A percentile compares a stretch with the other conserved stretches of the same genome.
Conservation (phyloP, 495 filamentous ascomycete species). For the Aspergillus mulundensis region DNA sequence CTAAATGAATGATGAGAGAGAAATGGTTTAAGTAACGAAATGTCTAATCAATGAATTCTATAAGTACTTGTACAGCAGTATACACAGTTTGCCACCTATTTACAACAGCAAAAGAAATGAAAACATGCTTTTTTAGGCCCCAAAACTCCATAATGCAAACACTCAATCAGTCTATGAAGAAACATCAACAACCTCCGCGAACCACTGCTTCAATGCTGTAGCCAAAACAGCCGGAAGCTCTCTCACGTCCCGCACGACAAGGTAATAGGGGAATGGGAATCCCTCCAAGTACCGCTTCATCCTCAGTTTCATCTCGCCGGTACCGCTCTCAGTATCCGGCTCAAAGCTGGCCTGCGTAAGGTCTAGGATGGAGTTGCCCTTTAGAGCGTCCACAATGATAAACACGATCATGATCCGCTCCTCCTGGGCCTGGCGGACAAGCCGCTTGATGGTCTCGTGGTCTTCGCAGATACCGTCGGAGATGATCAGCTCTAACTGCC, state of each 20-base stretch:
- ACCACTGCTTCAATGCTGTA: constrained; percentile 89
- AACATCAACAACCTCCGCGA: constrained; percentile 80
- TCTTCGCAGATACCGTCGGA: constrained; percentile 90
- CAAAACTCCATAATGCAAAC: constrained; percentile 7
- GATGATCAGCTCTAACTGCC: constrained; percentile 91
- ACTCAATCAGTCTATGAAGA: constrained; percentile 29
- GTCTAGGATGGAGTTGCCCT: constrained; percentile 67
- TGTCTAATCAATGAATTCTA: background rate
- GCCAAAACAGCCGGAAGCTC: constrained; percentile 88
- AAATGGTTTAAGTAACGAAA: background rate
- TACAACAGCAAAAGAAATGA: constrained; percentile 2
- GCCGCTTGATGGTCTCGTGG: constrained; percentile 73
- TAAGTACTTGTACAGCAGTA: background rate
- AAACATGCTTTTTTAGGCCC: constrained; percentile 6
- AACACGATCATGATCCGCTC: constrained; percentile 98
- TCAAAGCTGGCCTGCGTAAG: constrained; percentile 77
- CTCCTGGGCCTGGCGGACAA: constrained; percentile 83
- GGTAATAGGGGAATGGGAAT: constrained; percentile 94
- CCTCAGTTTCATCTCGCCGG: constrained; percentile 62
- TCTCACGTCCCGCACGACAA: constrained; percentile 86
- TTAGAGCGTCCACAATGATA: constrained; percentile 83
- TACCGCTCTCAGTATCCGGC: constrained; percentile 44
- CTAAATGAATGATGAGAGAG: background rate
- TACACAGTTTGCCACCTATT: constrained; percentile 1
- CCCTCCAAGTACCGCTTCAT: constrained; percentile 88